phyloP scores from a whole-genome alignment of 257 asterid species.

The Fraxinus excelsior region DNA sequence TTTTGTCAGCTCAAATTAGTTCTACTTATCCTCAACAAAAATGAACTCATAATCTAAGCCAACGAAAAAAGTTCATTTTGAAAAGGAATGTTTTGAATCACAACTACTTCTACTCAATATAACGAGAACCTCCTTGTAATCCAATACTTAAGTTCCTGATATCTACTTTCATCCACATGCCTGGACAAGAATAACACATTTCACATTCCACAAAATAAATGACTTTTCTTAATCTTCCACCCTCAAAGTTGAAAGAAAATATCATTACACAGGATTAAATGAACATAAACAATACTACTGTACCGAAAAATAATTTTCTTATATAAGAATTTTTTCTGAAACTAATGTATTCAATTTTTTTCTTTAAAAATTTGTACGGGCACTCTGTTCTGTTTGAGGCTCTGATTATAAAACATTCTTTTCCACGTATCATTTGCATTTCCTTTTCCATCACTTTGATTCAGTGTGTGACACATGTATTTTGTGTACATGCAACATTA shows the following conservation, averaged over 20 bases:
- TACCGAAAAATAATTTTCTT: not conserved
- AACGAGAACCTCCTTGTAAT: not conserved
- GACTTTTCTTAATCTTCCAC: not conserved
- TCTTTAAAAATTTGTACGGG: not conserved
- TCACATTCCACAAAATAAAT: not conserved
- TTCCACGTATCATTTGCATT: not conserved
- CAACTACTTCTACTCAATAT: not conserved
- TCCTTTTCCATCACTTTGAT: not conserved
- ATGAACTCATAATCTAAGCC: not conserved
- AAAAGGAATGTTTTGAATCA: not conserved
- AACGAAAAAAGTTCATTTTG: not conserved
- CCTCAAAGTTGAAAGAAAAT: not conserved
- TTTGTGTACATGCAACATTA: not conserved
- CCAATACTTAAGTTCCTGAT: not conserved
- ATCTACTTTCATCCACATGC: not conserved
- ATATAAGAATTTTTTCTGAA: not conserved
- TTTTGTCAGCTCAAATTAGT: not conserved
- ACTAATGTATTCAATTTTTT: not conserved
- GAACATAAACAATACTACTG: not conserved
- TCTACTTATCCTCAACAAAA: not conserved
- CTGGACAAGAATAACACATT: not conserved
- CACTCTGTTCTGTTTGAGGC: not conserved
- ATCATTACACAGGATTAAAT: not conserved
- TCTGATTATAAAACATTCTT: not conserved
- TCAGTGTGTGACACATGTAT: not conserved